phyloP scores from a whole-genome alignment of 164 flowering plant genomes.

The Sedum album region DNA sequence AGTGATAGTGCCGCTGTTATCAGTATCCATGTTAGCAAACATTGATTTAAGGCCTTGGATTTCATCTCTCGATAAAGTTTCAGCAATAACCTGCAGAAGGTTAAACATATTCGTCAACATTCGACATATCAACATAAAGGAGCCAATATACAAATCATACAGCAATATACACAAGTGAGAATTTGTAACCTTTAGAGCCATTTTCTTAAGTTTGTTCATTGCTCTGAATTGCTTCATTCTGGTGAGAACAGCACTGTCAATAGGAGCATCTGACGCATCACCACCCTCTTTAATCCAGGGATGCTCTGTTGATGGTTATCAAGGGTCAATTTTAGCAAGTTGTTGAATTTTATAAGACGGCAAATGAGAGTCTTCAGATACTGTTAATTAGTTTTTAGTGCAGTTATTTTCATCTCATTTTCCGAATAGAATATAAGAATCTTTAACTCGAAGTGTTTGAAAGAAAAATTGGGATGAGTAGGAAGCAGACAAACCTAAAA shows the following conservation, averaged over 20 bases:
- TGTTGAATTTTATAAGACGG: neutral
- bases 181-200: neutral
- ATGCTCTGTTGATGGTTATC: neutral
- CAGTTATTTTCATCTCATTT: neutral
- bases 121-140: neutral
- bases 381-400: neutral
- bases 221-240: neutral
- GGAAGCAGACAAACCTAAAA: constrained; percentile 49
- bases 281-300: neutral
- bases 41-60: constrained; percentile 83
- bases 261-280: neutral
- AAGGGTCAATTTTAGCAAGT: neutral
- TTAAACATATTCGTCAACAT: neutral
- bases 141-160: neutral
- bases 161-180: neutral
- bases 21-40: constrained; percentile 94
- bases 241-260: neutral
- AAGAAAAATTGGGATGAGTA: neutral
- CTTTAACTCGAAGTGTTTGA: neutral
- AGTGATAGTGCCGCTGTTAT: constrained; percentile 85
- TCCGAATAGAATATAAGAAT: neutral
- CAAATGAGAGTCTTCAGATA: neutral
- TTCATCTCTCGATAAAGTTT: constrained; percentile 79
- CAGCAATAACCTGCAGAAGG: constrained; percentile 67
- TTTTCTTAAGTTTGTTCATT: neutral